Evolutionary conservation across 495 filamentous ascomycete species (phyloP).

Genomic region (Hypoxylon perforatum): DNA sequence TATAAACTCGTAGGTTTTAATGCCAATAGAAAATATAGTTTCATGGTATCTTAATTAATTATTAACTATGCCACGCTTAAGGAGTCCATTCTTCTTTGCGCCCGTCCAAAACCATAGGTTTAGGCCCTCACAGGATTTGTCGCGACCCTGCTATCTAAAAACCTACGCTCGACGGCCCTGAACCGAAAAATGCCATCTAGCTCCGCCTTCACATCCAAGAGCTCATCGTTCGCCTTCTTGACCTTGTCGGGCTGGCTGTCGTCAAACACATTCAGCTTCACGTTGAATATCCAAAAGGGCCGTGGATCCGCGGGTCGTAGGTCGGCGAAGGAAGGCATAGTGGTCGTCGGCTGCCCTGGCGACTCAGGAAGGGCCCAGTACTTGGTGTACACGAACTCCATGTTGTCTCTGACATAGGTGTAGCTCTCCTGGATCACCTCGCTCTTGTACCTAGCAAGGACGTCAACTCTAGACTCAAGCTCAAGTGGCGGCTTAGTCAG

Average conservation of each 20-base stretch:
- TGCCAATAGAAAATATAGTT: no score
- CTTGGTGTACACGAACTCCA: conserved; percentile 55
- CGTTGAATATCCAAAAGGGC: conserved; percentile 53
- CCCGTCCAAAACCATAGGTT: no score
- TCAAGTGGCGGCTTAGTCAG: not conserved
- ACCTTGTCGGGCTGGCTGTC: conserved; percentile 55
- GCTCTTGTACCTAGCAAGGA: conserved; percentile 45
- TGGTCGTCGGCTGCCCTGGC: conserved; percentile 17
- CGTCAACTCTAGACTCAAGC: conserved; percentile 4
- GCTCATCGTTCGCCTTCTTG: conserved; percentile 50
- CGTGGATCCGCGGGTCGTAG: conserved; percentile 42
- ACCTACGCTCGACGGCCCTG: conserved; percentile 52
- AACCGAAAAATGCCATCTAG: conserved; percentile 59
- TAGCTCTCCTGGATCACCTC: conserved; percentile 57
- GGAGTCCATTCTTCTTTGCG: no score
- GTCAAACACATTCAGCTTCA: conserved; percentile 53
- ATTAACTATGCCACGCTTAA: no score
- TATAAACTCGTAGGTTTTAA: no score
- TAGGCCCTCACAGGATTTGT: conserved; percentile 30
- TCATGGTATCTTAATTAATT: no score
- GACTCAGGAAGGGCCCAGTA: conserved; percentile 43
- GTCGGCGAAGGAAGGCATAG: conserved; percentile 37
- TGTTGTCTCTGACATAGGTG: conserved; percentile 52
- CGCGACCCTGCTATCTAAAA: conserved; percentile 52
- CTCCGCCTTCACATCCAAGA: conserved; percentile 46